phyloP scores from a whole-genome alignment of 257 asterid species.

The Gynochthodes officinalis region DNA sequence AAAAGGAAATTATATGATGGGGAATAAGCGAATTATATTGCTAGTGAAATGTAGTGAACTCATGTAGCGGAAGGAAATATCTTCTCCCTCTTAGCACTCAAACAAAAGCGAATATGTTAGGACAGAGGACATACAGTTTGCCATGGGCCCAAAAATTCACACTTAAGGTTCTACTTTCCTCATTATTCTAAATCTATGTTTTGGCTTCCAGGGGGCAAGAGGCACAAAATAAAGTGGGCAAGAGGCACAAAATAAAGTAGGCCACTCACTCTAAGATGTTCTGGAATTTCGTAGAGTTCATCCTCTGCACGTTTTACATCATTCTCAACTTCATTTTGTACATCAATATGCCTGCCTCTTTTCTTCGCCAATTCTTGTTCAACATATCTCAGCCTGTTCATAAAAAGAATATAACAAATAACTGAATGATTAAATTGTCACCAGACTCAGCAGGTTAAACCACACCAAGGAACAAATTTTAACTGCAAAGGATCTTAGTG shows the following conservation, averaged over 20 bases:
- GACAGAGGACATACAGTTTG: too few species aligned
- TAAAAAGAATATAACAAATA: constrained; percentile 6
- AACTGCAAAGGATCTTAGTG: not conserved
- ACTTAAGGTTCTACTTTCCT: too few species aligned
- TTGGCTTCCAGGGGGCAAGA: too few species aligned
- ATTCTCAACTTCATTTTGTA: constrained; percentile 53
- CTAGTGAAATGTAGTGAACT: not conserved
- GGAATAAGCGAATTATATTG: not conserved
- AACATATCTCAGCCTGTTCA: constrained; percentile 73
- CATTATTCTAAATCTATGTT: too few species aligned
- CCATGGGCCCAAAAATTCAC: too few species aligned
- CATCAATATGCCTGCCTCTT: constrained; percentile 66
- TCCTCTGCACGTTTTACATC: constrained; percentile 83
- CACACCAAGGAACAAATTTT: not conserved
- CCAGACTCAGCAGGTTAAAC: not conserved
- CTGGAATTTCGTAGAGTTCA: constrained; percentile 84
- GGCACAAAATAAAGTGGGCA: too few species aligned
- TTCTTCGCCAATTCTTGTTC: constrained; percentile 94
- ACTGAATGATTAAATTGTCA: not conserved
- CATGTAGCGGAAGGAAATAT: not conserved
- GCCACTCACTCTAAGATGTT: constrained; percentile 75
- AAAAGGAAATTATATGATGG: not conserved
- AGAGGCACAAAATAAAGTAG: constrained; percentile 9
- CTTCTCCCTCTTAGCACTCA: too few species aligned
- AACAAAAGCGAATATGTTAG: too few species aligned